Evolutionary conservation across 2,329 filamentous ascomycete genomes (phyloP), one percentile per base, ranked within the genome.

Genomic region (Colletotrichum sp.): DNA sequence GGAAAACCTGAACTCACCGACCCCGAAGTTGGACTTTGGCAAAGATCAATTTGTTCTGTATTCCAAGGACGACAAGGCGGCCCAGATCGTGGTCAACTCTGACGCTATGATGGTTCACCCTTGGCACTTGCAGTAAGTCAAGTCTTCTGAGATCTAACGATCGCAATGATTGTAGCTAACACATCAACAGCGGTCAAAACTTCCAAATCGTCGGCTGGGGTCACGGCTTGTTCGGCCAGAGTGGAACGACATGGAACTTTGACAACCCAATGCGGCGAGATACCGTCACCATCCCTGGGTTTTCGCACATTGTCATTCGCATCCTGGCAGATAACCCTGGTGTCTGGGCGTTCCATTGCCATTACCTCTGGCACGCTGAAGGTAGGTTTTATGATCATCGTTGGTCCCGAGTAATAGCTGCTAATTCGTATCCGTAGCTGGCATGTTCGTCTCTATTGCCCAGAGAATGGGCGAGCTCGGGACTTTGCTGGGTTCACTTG

Each of bases 341-440:
- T 2, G 79, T 90, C 0, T 92, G 90, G 90, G 86, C 89, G 0
- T 87, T 92, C 36, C 90, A 92, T 79, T 92, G 90, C 78, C 90
- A 92, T 77, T 88, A 91, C 72, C 84, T 86, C 0, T 92, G 91
- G 91, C 91, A 92, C 79, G 85, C 87, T 1, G 90, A 91, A 67
- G 75, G 75, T 72, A 13, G 2, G 71, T 75, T 13, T 4, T 3
- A 21, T 21, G n/a, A 13, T 5, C 10, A 52, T 21, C n/a, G n/a
- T 7, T 21, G n/a, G n/a, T 21, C n/a, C 1, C 10, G 4, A 21
- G 3, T 21, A 8, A 21, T 21, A 13, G 6, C 1, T 52, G 21
- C 69, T 64, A 30, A 75, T 21, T 9, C 36, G 16, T 7, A 4
- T 16, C 28, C 3, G 3, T 30, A 77, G 75, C 66, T 10, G 75